Base-by-base conservation (phyloP, 345 rosid genomes). In the Hypericum androsaemum region DNA sequence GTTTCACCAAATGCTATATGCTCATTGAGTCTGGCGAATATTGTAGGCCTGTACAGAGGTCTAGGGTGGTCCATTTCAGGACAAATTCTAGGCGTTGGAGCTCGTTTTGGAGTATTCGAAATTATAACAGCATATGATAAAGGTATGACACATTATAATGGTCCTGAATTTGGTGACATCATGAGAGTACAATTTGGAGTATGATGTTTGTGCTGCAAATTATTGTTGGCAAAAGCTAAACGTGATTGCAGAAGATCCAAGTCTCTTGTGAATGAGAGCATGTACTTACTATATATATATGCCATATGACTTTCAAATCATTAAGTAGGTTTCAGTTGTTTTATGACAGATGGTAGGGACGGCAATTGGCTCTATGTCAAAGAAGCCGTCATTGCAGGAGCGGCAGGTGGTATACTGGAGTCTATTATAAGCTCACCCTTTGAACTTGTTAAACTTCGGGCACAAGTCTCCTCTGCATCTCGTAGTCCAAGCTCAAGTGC, bases 61-160 rank as follows among this genome's bases (percentile, higher is more conserved):
- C 66, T 82, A 64, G 85, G 79, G 50, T 80, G 80, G 81, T 75
- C 75, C 60, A 75, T 71, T 6, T 48, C 77, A 37, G 95, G 86
- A 41, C 87, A 89, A 68, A 74, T 67, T 41, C 73, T 80, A 4
- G 83, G 94, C 36, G 8, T 82, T 41, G 96, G 89, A 57, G 75
- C 80, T 57, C 83, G 95, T 37, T 90, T 90, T 61, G 96, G 98
- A 43, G 65, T 71, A 39, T 90, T 82, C 66, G 96, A 90, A 72
- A 72, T 84, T 56, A 64, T 84, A 38, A 76, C 94, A 35, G 96
- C 95, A 50, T 90, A 74, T 57, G 76, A 58, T 64, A 87, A 79
- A 83, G 98, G 96, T 90, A 70, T 13, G 10, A 32, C 8, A 0
- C 0, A 4, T 35, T 1, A 13, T 12, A 39, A 22, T 11, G n/a